Conservation (phyloP, 257 asterid genomes). For the Fraxinus quadrangulata region DNA sequence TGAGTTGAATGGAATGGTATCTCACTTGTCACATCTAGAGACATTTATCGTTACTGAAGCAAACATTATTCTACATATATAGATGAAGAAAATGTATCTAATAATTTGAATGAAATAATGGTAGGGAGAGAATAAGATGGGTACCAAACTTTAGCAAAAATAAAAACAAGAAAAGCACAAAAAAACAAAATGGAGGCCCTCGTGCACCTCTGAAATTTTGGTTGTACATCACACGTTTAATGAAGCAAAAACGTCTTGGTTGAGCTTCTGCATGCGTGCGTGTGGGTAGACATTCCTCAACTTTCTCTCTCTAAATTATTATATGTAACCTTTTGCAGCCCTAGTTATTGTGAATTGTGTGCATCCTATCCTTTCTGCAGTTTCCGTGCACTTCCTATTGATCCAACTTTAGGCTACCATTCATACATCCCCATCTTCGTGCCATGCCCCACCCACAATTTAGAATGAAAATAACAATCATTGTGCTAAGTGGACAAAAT, state of each 20-base stretch:
- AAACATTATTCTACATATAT: conserved; percentile 13
- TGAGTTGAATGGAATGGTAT: not conserved
- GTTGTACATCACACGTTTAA: conserved; percentile 60
- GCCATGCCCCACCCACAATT: conserved; percentile 36
- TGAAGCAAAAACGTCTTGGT: conserved; percentile 49
- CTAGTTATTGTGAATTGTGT: conserved; percentile 21
- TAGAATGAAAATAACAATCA: too few species aligned
- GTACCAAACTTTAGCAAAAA: conserved; percentile 41
- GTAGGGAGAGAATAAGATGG: conserved; percentile 35
- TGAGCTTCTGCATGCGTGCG: conserved; percentile 58
- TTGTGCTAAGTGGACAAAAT: too few species aligned
- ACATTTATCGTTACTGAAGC: conserved; percentile 17
- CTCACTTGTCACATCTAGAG: conserved; percentile 22
- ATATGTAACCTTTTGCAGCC: conserved; percentile 43
- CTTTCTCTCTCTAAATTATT: conserved; percentile 39
- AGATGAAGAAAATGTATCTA: conserved; percentile 25
- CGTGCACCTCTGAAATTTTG: conserved; percentile 69
- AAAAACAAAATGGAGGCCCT: conserved; percentile 73
- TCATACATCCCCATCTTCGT: conserved; percentile 37
- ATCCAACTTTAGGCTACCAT: conserved; percentile 30
- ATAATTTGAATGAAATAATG: conserved; percentile 42
- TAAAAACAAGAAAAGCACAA: conserved; percentile 32
- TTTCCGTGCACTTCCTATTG: conserved; percentile 37
- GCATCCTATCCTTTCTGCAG: conserved; percentile 39
- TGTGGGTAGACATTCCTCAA: conserved; percentile 61